Evolutionary conservation across 129 eudicot species (phyloP), one percentile per base, ranked within the genome.

Genomic region (Erigeron canadensis): DNA sequence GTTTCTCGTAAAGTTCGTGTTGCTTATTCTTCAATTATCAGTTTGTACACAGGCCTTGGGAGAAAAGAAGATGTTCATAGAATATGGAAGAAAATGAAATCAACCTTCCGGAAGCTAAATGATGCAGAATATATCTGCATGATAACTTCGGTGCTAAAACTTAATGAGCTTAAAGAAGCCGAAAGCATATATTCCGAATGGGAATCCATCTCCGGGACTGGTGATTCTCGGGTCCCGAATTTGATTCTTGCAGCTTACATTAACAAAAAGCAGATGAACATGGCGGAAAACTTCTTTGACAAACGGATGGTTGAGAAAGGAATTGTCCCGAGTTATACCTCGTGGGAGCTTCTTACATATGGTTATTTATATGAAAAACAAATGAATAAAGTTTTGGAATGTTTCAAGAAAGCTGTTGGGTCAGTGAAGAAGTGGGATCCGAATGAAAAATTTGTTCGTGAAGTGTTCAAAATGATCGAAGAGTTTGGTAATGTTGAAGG

Each of bases 321-420:
- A 6, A 75, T 88, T 3, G 71, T 71, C 12, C 93, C 96, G 0
- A 87, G 96, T 60, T 95, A 88, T 65, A 90, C 96, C 15, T 79
- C 99, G 3, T 95, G 93, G 96, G 97, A 90, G 90, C 89, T 90
- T 73, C 80, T 90, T 39, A 88, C 97, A 0, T 81, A 86, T 72
- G 94, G 94, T 53, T 86, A 86, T 81, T 67, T 90, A 82, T 85
- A 84, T 74, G 76, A 75, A 21, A 78, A 79, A 65, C 67, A 81
- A 59, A 41, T 76, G 46, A 75, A 86, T 28, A 78, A 80, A 78
- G 91, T 76, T 73, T 67, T 95, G 2, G 85, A 86, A 38, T 86
- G 86, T 69, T 90, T 95, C 75, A 81, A 79, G 67, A 88, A 86
- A 71, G 93, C 93, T 28, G 67, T 90, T 54, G 70, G 73, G 8